Conservation (phyloP, 208 protist species). For the Wallacemonas sp. region DNA sequence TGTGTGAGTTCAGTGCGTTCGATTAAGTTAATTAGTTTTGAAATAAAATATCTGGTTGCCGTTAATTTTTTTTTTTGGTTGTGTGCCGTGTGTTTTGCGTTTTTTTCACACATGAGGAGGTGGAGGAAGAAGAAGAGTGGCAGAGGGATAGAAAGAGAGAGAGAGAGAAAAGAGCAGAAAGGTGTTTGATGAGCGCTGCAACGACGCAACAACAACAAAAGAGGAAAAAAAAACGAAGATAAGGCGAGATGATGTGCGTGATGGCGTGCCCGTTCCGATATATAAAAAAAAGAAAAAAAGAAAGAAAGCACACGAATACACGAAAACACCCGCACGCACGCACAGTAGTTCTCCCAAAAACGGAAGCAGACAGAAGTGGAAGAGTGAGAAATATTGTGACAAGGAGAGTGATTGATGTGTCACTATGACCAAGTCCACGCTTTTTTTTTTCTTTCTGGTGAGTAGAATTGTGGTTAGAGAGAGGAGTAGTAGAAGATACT, state of each 20-base stretch:
- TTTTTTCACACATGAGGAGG: background rate
- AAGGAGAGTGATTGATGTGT: too few relatives aligned
- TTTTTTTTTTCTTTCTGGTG: too few relatives aligned
- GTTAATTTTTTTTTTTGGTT: too few relatives aligned
- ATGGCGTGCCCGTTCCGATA: background rate
- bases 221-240: constrained; percentile 10
- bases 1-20: too few relatives aligned
- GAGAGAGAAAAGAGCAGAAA: background rate
- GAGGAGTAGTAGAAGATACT: too few relatives aligned
- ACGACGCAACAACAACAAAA: background rate
- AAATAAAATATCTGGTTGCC: too few relatives aligned
- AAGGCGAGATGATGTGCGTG: background rate
- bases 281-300: constrained; percentile 1
- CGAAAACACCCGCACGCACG: background rate
- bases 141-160: constrained; percentile 12
- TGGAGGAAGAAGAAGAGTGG: background rate
- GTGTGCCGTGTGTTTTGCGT: too few relatives aligned
- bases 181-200: constrained; percentile 2
- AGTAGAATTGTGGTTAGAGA: too few relatives aligned
- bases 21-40: too few relatives aligned
- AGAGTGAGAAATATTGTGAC: background rate
- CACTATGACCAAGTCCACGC: too few relatives aligned
- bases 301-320: background rate
- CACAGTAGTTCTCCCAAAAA: background rate
- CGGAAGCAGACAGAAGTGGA: background rate